Evolutionary conservation across 108 stramenopile species (phyloP).

Genomic region (Pseudonitzschia delicatissima): DNA sequence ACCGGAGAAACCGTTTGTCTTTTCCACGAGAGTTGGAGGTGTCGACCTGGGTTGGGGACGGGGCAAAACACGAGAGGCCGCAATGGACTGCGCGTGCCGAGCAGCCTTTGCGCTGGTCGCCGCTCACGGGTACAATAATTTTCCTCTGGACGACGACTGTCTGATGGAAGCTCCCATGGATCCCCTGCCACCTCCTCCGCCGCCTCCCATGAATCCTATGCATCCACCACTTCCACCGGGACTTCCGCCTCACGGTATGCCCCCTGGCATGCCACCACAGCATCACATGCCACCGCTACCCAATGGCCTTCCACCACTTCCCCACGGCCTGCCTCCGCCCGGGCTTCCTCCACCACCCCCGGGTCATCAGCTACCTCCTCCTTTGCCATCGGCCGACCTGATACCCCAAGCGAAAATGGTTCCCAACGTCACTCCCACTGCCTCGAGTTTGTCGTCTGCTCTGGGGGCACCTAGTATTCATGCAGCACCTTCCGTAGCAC

Average conservation of each 20-base stretch:
- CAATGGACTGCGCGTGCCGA: slow-evolving; percentile 76
- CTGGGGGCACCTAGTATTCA: background rate
- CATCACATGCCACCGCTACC: slow-evolving; percentile 27
- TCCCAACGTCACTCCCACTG: slow-evolving; percentile 48
- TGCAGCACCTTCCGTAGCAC: background rate
- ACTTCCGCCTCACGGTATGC: slow-evolving; percentile 28
- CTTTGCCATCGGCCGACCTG: slow-evolving; percentile 47
- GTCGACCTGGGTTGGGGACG: slow-evolving; percentile 78
- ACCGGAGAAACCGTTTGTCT: slow-evolving; percentile 71
- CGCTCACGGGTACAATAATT: slow-evolving; percentile 87
- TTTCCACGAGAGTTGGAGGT: slow-evolving; percentile 72
- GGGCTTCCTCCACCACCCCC: slow-evolving; percentile 24
- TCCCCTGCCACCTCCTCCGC: slow-evolving; percentile 47
- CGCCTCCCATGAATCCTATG: slow-evolving; percentile 42
- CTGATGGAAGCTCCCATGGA: slow-evolving; percentile 62
- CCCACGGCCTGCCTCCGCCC: slow-evolving; percentile 41
- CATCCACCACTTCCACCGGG: slow-evolving; percentile 40
- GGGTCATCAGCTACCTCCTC: slow-evolving; percentile 18
- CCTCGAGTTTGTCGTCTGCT: slow-evolving; percentile 42
- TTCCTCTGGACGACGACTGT: slow-evolving; percentile 76
- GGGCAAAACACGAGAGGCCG: slow-evolving; percentile 73
- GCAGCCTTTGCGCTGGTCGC: slow-evolving; percentile 80
- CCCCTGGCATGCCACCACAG: slow-evolving; percentile 39
- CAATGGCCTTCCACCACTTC: slow-evolving; percentile 43
- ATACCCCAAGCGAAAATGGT: slow-evolving; percentile 75